Evolutionary conservation across 2,329 filamentous ascomycete genomes (phyloP), one percentile per base, ranked within the genome.

Genomic region (Fusarium denticulatum): DNA sequence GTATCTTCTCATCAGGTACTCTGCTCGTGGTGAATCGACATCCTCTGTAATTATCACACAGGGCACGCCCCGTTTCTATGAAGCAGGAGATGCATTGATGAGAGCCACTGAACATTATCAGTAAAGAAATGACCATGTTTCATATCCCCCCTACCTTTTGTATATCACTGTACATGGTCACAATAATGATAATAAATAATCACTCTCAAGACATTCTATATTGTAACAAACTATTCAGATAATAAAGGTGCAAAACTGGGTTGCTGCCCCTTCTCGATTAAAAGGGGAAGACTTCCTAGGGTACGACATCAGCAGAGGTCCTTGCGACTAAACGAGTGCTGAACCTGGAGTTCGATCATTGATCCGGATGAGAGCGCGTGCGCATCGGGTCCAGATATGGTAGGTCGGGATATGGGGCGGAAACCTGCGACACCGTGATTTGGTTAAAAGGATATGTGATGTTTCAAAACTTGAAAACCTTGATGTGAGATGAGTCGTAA

Each of bases 291-390:
- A 72, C 76, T 77, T 78, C 76, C 77, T 78, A 78, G 63, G 76
- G 76, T 73, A 78, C 76, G 74, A 77, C 64, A 78, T 78, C 77
- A 78, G 77, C 68, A 78, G 66, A 69, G 66, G 66, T 75, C 65
- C 71, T 71, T 75, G 73, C 64, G 70, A 78, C 75, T 72, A 61
- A 77, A 65, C 61, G 75, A 76, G 67, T 76, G 77, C 76, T 78
- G 75, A 76, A 78, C 77, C 77, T 77, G 67, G 65, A 65, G 47
- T 73, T 76, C 57, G 69, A 56, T 70, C 60, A 66, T 58, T 60
- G 64, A 65, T 69, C 71, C 69, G 53, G 67, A 50, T 60, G 53
- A 26, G 46, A 32, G 40, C 58, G 63, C 62, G 52, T 65, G 53
- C 62, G 62, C 57, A 52, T 71, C 64, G 63, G 39, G 30, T 59